Evolutionary conservation across 2,329 filamentous ascomycete genomes (phyloP).

Genomic region (Dissoconium aciculare): DNA sequence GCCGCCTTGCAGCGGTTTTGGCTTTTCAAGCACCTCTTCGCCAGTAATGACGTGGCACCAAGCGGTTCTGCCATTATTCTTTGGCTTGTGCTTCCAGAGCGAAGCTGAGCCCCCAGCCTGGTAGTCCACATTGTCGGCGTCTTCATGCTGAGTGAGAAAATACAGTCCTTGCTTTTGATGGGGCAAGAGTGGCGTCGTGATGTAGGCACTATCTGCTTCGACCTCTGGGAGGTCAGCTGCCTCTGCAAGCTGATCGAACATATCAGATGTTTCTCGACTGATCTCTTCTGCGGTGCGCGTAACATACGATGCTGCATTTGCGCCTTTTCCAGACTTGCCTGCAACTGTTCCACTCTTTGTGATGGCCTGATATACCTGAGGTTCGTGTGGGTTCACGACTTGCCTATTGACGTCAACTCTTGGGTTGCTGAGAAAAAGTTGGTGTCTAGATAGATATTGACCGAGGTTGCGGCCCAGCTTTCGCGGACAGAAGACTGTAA

Average conservation of each 20-base stretch:
- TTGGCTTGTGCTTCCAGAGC: constrained; percentile 56
- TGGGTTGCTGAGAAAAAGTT: constrained; percentile 52
- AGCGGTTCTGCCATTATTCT: constrained; percentile 41
- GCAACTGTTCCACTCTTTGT: constrained; percentile 6
- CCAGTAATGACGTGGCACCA: constrained; percentile 83
- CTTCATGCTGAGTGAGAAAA: constrained; percentile 72
- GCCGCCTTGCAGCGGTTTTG: constrained; percentile 27
- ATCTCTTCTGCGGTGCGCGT: constrained; percentile 70
- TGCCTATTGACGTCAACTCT: constrained; percentile 53
- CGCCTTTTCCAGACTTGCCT: constrained; percentile 1
- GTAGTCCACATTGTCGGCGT: constrained; percentile 43
- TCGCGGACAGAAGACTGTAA: constrained; percentile 67
- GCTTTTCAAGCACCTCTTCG: constrained; percentile 31
- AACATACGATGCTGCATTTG: constrained; percentile 22
- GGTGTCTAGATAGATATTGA: constrained; percentile 47
- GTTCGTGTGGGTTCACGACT: constrained; percentile 61
- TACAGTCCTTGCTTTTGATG: constrained; percentile 84
- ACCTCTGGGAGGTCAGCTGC: constrained; percentile 59
- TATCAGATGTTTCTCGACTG: constrained; percentile 64
- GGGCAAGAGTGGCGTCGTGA: constrained; percentile 52
- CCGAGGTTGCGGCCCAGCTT: constrained; percentile 53
- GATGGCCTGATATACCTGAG: constrained; percentile 23
- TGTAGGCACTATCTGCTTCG: constrained; percentile 47
- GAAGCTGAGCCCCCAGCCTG: constrained; percentile 39
- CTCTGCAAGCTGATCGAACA: constrained; percentile 58